These are phyloP conservation scores for Hordeum marinum DNA, from an alignment of 176 grass and related monocot species.

Conservation along the genomic window DNA sequence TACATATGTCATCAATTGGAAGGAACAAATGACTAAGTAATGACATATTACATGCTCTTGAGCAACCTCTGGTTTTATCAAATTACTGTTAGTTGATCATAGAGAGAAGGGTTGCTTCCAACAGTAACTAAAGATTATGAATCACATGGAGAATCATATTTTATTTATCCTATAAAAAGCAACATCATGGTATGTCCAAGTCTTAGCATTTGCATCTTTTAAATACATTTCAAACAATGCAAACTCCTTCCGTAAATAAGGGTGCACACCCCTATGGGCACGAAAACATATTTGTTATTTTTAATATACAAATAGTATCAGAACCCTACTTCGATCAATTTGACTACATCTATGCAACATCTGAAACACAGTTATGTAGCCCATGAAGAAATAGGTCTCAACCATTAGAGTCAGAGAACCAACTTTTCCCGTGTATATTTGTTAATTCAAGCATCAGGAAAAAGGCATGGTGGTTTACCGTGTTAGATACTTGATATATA, in stretches of 20 bases:
- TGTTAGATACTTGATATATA: not conserved
- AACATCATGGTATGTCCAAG: not conserved
- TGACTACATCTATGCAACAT: not conserved
- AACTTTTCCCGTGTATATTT: not conserved
- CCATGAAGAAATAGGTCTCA: not conserved
- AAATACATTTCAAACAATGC: not conserved
- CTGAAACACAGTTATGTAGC: not conserved
- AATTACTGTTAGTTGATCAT: not conserved
- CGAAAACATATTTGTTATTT: not conserved
- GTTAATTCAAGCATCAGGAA: constrained; percentile 13
- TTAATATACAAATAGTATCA: not conserved
- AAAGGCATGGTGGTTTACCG: not conserved
- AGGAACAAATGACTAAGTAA: constrained; percentile 9
- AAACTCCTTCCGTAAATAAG: not conserved
- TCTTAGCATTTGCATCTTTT: not conserved
- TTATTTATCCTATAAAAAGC: not conserved
- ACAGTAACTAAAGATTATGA: not conserved
- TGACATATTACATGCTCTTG: not conserved
- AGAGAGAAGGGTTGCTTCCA: not conserved
- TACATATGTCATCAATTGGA: not conserved
- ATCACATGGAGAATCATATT: not conserved
- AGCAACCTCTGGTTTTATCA: not conserved
- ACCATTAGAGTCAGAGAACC: not conserved
- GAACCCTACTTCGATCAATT: not conserved
- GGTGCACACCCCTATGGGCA: too few species aligned